phyloP scores from a whole-genome alignment of 2,329 filamentous ascomycete genomes.

The Eurotiales sp. region DNA sequence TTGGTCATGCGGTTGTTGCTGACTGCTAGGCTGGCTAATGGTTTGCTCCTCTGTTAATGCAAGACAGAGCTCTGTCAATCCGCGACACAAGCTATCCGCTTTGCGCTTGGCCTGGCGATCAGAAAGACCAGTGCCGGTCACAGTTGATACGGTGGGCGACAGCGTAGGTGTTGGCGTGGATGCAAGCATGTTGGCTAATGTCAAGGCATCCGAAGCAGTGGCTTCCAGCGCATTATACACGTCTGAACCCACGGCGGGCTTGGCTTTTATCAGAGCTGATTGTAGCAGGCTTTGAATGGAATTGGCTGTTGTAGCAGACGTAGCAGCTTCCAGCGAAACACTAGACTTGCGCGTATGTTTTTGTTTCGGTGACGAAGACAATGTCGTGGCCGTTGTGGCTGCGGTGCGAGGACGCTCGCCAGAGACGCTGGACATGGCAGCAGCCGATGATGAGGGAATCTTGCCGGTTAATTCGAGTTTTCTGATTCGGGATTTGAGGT shows the following conservation, averaged over 20 bases:
- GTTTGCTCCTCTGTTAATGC: constrained; percentile 65
- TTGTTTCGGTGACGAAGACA: constrained; percentile 84
- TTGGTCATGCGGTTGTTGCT: constrained; percentile 18
- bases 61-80: constrained; percentile 86
- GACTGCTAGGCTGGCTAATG: constrained; percentile 18
- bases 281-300: constrained; percentile 75
- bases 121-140: constrained; percentile 45
- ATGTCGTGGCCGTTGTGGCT: constrained; percentile 83
- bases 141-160: constrained; percentile 51
- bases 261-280: constrained; percentile 75
- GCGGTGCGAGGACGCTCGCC: constrained; percentile 86
- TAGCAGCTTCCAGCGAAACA: constrained; percentile 28
- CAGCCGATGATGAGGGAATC: constrained; percentile 74
- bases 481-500: constrained; percentile 87
- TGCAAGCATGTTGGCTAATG: constrained; percentile 74
- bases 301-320: constrained; percentile 28
- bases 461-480: constrained; percentile 88
- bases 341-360: constrained; percentile 59
- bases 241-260: constrained; percentile 62
- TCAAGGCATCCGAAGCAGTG: constrained; percentile 75
- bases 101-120: constrained; percentile 87
- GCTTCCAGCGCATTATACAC: constrained; percentile 77
- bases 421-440: constrained; percentile 68
- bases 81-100: constrained; percentile 87
- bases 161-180: constrained; percentile 37